Base-by-base conservation (phyloP, 2,329 filamentous ascomycete genomes). In the Phoma sp. region DNA sequence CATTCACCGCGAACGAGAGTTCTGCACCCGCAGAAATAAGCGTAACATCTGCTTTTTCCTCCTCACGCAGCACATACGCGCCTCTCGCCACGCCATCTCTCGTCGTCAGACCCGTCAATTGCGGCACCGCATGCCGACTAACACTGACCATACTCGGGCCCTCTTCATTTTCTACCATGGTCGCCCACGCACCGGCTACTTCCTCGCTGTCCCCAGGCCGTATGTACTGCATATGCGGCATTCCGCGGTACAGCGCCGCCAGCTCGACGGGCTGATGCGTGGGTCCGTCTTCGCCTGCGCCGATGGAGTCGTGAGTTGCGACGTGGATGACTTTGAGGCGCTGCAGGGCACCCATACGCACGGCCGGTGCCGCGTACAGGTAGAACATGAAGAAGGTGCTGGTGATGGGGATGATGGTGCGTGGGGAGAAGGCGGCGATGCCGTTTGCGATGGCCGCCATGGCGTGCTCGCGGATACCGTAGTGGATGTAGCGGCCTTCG, bases 331-430 rank as follows among this genome's bases (percentile, higher is more conserved):
- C 74, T 46, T 83, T 81, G 1, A 87, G 77, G 20, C 77, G 68
- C 45, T 83, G 80, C 1, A 86, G 75, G 3, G 84, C 84, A 7
- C 83, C 83, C 84, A 87, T 87, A 12, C 85, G 81, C 2, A 87
- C 78, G 6, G 79, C 84, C 0, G 83, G 80, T 0, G 84, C 84
- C 9, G 83, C 83, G 52, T 83, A 82, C 5, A 82, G 72, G 60
- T 86, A 86, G 69, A 87, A 87, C 82, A 87, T 87, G 75, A 86
- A 86, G 73, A 87, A 87, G 4, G 78, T 80, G 0, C 80, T 80
- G 1, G 84, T 87, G 29, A 86, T 72, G 0, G 84, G 84, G 7
- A 87, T 71, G 58, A 87, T 80, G 0, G 83, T 84, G 17, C 58
- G 32, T 1, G 55, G 60, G 2, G 56, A 50, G 47, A 56, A 69